Conservation (phyloP, 2,329 filamentous ascomycete species). For the Monosporascus sp. region DNA sequence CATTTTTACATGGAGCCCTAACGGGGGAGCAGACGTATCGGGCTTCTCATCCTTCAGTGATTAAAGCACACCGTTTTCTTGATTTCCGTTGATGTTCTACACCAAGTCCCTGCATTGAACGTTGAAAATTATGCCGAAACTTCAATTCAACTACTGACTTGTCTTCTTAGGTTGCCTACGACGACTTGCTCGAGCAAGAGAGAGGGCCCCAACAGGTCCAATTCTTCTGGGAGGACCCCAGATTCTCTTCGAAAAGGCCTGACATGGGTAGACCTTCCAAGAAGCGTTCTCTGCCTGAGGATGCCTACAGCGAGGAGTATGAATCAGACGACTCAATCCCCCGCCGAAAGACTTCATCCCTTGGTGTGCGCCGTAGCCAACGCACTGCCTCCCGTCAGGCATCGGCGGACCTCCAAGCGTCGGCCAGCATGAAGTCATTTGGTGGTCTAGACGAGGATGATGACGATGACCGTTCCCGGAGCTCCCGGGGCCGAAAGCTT, state of each 20-base stretch:
- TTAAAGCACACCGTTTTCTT: too few species aligned
- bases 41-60: too few species aligned
- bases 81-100: too few species aligned
- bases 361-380: slow-evolving; percentile 7
- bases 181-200: slow-evolving; percentile 19
- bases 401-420: slow-evolving; percentile 1
- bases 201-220: slow-evolving; percentile 17
- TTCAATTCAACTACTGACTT: background rate
- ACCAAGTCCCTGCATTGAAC: too few species aligned
- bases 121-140: too few species aligned
- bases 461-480: slow-evolving; percentile 1
- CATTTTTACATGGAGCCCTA: background rate
- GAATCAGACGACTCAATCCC: slow-evolving; percentile 7
- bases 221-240: slow-evolving; percentile 12
- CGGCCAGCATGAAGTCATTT: background rate
- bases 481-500: background rate
- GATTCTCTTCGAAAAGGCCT: slow-evolving; percentile 4
- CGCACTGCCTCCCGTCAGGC: slow-evolving; percentile 12
- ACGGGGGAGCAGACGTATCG: too few species aligned
- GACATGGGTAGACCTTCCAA: background rate
- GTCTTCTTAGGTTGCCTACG: slow-evolving; percentile 20
- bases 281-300: slow-evolving; percentile 14
- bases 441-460: slow-evolving; percentile 5
- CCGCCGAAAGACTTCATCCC: slow-evolving; percentile 2
- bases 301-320: slow-evolving; percentile 18